Evolutionary conservation across 495 filamentous ascomycete species (phyloP).

Genomic region (Venustampulla echinocandica): DNA sequence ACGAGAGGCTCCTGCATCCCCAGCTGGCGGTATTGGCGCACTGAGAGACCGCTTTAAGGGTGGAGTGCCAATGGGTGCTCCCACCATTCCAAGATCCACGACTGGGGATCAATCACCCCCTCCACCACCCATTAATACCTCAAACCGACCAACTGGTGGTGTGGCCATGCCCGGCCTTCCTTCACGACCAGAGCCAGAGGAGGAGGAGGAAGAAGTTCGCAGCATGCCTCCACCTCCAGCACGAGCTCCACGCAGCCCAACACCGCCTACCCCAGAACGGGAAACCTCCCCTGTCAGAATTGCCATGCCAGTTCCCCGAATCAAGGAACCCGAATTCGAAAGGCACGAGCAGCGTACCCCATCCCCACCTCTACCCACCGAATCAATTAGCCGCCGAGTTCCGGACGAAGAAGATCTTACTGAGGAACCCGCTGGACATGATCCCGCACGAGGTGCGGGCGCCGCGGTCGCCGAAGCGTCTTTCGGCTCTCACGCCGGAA

Average conservation of each 20-base stretch:
- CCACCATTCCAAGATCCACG: constrained; percentile 35
- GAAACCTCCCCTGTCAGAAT: constrained; percentile 72
- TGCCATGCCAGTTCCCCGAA: constrained; percentile 74
- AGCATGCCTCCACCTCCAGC: constrained; percentile 46
- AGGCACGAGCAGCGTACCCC: constrained; percentile 34
- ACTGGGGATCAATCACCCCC: constrained; percentile 39
- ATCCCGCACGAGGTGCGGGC: constrained; percentile 51
- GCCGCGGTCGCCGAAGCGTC: constrained; percentile 29
- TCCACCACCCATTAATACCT: constrained; percentile 54
- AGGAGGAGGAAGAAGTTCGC: constrained; percentile 41
- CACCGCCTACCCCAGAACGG: constrained; percentile 46
- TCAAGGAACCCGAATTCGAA: constrained; percentile 42
- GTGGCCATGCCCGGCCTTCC: constrained; percentile 69
- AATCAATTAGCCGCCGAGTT: constrained; percentile 48
- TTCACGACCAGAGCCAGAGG: constrained; percentile 46
- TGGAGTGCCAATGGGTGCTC: constrained; percentile 55
- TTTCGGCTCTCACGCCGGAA: constrained; percentile 24
- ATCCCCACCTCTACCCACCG: constrained; percentile 41
- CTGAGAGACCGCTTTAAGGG: constrained; percentile 72
- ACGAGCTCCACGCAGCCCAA: constrained; percentile 49
- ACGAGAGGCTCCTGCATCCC: constrained; percentile 40
- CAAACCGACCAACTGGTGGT: constrained; percentile 40
- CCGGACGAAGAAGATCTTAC: constrained; percentile 55
- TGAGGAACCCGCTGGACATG: constrained; percentile 52
- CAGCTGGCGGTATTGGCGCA: constrained; percentile 53